phyloP scores from a whole-genome alignment of 192 early-diverging fungal genomes.

The Rhizophlyctis rosea region DNA sequence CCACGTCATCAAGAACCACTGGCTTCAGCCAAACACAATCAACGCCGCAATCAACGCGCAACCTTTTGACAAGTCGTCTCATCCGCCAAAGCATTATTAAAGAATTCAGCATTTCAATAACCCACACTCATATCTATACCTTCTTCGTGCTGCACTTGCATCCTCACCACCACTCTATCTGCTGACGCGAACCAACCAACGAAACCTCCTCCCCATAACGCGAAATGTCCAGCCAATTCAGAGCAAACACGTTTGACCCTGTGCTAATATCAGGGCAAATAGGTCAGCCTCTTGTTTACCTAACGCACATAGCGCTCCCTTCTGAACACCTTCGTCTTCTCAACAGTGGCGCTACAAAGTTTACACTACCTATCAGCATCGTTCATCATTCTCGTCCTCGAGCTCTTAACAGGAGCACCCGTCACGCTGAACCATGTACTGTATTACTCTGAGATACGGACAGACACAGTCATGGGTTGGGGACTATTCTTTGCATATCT shows the following conservation, averaged over 20 bases:
- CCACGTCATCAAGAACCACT: too few species aligned
- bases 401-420: constrained; percentile 58
- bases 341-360: constrained; percentile 50
- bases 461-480: constrained; percentile 68
- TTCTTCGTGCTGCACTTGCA: too few species aligned
- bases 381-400: constrained; percentile 45
- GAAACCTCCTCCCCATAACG: too few species aligned
- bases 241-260: constrained; percentile 26
- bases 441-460: constrained; percentile 52
- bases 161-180: too few species aligned
- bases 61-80: too few species aligned
- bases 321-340: not conserved
- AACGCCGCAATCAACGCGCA: too few species aligned
- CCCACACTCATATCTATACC: too few species aligned
- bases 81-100: too few species aligned
- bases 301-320: not conserved
- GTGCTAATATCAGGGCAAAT: constrained; percentile 24
- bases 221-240: constrained; percentile 24
- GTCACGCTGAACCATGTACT: constrained; percentile 70
- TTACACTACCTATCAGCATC: constrained; percentile 58
- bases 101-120: too few species aligned
- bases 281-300: constrained; percentile 5
- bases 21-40: too few species aligned
- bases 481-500: constrained; percentile 61
- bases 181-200: too few species aligned